Percentiles rank a stretch among this genome's conserved stretches.
phyloP scores from a whole-genome alignment of 176 grass and related monocot genomes.

The Avena atlantica region DNA sequence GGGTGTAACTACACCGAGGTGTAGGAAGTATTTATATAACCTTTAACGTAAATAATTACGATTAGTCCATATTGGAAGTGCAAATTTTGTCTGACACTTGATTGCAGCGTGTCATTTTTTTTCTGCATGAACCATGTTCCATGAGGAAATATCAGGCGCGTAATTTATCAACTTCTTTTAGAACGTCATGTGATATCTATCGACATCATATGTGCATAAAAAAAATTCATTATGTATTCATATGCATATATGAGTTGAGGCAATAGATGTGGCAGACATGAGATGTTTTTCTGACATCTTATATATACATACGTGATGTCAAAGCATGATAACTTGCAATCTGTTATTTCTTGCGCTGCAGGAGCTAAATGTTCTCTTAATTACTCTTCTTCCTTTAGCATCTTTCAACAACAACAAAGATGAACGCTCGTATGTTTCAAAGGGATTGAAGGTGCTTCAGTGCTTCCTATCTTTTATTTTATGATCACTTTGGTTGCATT shows the following conservation, averaged over 20 bases:
- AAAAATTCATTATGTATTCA: slow-evolving; percentile 11
- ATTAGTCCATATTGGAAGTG: not conserved
- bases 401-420: slow-evolving; percentile 66
- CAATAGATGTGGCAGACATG: not conserved
- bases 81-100: not conserved
- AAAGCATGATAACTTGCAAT: slow-evolving; percentile 5
- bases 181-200: slow-evolving; percentile 18
- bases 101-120: slow-evolving; percentile 9
- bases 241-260: slow-evolving; percentile 11
- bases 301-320: slow-evolving; percentile 45
- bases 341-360: slow-evolving; percentile 54
- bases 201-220: slow-evolving; percentile 7
- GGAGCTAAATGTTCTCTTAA: slow-evolving; percentile 76
- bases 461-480: slow-evolving; percentile 22
- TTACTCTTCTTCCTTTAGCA: slow-evolving; percentile 84
- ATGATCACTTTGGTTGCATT: slow-evolving; percentile 3
- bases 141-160: slow-evolving; percentile 10
- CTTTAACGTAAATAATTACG: not conserved
- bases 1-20: no score
- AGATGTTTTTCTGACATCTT: slow-evolving; percentile 23
- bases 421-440: slow-evolving; percentile 72
- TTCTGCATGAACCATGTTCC: not conserved
- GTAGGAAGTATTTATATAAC: no score
- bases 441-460: slow-evolving; percentile 78
- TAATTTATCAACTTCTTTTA: slow-evolving; percentile 18